Percentiles rank a stretch among this genome's conserved stretches.
phyloP scores from a whole-genome alignment of 495 filamentous ascomycete species.

The Penicillium psychrofluorescens region DNA sequence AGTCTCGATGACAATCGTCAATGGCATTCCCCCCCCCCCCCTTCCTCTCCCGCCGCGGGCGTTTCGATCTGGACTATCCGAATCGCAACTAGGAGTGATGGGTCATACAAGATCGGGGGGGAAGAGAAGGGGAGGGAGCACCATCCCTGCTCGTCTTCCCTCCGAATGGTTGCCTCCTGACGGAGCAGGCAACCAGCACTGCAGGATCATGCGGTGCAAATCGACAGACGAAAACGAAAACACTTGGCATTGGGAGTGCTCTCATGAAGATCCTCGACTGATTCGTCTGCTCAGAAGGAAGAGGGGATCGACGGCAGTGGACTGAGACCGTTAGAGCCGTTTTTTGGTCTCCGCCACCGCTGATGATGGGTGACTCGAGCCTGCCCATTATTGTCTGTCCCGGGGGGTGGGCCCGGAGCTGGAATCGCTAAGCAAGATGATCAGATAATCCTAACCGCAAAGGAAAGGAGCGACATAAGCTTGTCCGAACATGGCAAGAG shows the following conservation, averaged over 20 bases:
- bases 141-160: too few relatives aligned
- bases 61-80: not conserved
- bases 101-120: too few relatives aligned
- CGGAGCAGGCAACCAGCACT: too few relatives aligned
- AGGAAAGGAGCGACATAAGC: slow-evolving; percentile 18
- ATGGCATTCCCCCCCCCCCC: not conserved
- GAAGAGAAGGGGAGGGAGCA: too few relatives aligned
- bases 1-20: not conserved
- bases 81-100: not conserved
- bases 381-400: not conserved
- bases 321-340: not conserved
- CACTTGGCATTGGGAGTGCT: too few relatives aligned
- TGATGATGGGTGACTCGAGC: not conserved
- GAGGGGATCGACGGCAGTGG: not conserved
- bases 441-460: slow-evolving; percentile 26
- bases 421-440: slow-evolving; percentile 24
- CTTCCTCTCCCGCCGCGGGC: too few relatives aligned
- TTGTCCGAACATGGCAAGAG: slow-evolving; percentile 27
- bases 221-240: too few relatives aligned
- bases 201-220: too few relatives aligned
- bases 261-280: too few relatives aligned
- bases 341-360: not conserved
- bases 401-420: not conserved
- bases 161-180: too few relatives aligned
- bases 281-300: not conserved